phyloP scores from a whole-genome alignment of 768 basidiomycete species.

The Tylopilus intermedius region DNA sequence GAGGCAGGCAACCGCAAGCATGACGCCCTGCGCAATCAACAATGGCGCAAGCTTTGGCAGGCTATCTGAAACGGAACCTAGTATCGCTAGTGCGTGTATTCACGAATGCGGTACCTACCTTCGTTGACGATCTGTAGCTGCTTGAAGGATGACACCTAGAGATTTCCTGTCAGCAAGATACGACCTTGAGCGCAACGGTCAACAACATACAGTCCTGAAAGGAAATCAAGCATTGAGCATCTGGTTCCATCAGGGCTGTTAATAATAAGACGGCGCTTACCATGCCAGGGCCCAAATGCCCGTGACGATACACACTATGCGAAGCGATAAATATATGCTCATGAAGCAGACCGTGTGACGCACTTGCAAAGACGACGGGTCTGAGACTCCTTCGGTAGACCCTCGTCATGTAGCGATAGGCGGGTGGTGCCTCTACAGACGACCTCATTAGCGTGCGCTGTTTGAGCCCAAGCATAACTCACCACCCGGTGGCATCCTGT shows the following conservation, averaged over 20 bases:
- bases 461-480: background rate
- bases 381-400: conserved; percentile 55
- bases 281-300: conserved; percentile 59
- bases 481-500: conserved; percentile 15
- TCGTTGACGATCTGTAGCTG: conserved; percentile 43
- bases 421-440: conserved; percentile 40
- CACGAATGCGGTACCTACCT: conserved; percentile 36
- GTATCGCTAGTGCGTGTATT: background rate
- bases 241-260: too few relatives aligned
- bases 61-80: conserved; percentile 32
- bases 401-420: conserved; percentile 56
- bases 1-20: conserved; percentile 47
- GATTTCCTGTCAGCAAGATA: background rate
- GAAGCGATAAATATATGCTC: background rate
- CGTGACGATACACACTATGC: conserved; percentile 38
- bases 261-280: conserved; percentile 38
- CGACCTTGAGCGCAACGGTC: background rate
- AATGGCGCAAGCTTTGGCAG: conserved; percentile 46
- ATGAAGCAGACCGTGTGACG: conserved; percentile 24
- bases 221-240: background rate
- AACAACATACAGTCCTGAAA: conserved; percentile 22
- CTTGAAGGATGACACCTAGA: conserved; percentile 60
- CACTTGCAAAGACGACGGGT: conserved; percentile 49
- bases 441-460: background rate
- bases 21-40: conserved; percentile 53